Evolutionary conservation across 208 protist species (phyloP), one percentile per base, ranked within the genome.

Genomic region (Balamuthia mandrillaris): DNA sequence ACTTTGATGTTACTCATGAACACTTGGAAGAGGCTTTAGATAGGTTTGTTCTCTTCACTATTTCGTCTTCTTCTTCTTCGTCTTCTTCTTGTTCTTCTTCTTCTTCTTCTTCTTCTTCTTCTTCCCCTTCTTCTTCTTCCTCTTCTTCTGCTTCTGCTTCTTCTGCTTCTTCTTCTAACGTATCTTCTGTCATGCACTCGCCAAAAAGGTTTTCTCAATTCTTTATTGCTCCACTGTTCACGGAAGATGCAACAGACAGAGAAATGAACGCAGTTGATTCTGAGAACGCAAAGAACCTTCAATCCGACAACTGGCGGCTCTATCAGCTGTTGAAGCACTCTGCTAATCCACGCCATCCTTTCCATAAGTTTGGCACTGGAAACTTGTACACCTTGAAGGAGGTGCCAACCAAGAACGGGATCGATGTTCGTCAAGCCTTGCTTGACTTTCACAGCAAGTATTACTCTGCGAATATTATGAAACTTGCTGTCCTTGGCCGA

Each of bases 281-380:
- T 45, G 79, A 81, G 27, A 81, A 81, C 35, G 72, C 72, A 12
- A 81, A 81, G 72, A 81, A 81, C n/a, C n/a, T 81, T 16, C 72
- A 81, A n/a, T 63, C 49, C 16, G 95, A 97, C 72, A 89, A 90
- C 84, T 96, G 95, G 94, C 88, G 94, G 45, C 37, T 92, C 7
- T 86, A 94, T 41, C 94, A 96, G 87, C 29, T 97, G 7, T 39
- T 92, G 24, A 92, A 93, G 31, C 68, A 60, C 24, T 41, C 65
- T 27, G 65, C 42, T 75, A 60, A 75, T 12, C 56, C 81, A 3
- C 47, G 5, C 1, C 87, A 91, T 54, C 84, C 89, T 31, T 90
- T 81, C 65, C 18, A 68, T 42, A 81, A 86, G 45, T 92, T 92
- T 41, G 82, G 85, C 35, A 90, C 87, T 27, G 89, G 89, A 39